Conservation (phyloP, 2,329 filamentous ascomycete genomes). For the Phaeosphaeriaceae sp. region DNA sequence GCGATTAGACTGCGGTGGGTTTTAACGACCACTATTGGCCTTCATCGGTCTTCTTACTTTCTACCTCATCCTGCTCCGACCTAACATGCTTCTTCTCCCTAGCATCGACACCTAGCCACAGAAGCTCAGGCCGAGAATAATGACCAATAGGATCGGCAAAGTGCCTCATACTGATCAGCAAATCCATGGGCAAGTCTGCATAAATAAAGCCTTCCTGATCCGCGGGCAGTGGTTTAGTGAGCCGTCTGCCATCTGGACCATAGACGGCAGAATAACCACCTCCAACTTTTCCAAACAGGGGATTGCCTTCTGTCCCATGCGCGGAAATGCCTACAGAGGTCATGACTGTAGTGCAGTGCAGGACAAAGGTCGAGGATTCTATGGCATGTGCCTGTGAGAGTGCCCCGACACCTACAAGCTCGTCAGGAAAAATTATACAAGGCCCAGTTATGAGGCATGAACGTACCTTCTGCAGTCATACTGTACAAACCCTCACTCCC, state of each 20-base stretch:
- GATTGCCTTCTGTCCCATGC: constrained; percentile 51
- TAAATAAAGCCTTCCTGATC: constrained; percentile 58
- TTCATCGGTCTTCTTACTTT: background rate
- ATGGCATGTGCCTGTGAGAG: constrained; percentile 63
- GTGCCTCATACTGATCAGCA: constrained; percentile 49
- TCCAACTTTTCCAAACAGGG: constrained; percentile 52
- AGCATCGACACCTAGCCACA: constrained; percentile 57
- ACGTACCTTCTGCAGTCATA: constrained; percentile 46
- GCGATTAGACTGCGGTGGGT: too few relatives aligned
- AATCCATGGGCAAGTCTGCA: constrained; percentile 58
- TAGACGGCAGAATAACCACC: constrained; percentile 58
- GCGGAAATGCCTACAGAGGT: constrained; percentile 52
- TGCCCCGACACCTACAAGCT: constrained; percentile 21
- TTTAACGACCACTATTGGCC: too few relatives aligned
- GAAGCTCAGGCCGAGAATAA: constrained; percentile 59
- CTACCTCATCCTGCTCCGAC: constrained; percentile 6
- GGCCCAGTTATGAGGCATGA: background rate
- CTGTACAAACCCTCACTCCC: constrained; percentile 42
- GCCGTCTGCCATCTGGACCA: constrained; percentile 58
- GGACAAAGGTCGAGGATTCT: constrained; percentile 62
- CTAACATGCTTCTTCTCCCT: constrained; percentile 38
- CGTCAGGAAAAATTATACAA: background rate
- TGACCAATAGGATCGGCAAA: constrained; percentile 58
- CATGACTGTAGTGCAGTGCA: constrained; percentile 59
- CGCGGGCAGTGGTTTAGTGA: constrained; percentile 49